Evolutionary conservation across 805 yeast species (phyloP).

Genomic region (Saturnispora kantuleensis): DNA sequence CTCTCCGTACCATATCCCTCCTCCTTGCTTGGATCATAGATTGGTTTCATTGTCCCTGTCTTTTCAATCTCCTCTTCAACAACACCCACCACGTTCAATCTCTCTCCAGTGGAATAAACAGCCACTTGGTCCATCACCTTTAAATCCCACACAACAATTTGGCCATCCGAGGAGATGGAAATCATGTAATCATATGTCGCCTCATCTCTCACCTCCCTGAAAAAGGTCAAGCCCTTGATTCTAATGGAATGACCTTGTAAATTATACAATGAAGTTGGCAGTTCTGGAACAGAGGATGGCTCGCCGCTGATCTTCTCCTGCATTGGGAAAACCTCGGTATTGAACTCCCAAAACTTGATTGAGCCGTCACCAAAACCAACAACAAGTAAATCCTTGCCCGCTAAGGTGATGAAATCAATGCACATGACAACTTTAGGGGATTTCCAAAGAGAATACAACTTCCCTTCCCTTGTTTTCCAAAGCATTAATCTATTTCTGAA

Average conservation of each 20-base stretch:
- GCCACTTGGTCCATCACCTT: conserved; percentile 67
- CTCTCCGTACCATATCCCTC: conserved; percentile 43
- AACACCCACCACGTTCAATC: conserved; percentile 76
- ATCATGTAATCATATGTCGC: conserved; percentile 39
- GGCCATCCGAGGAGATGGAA: conserved; percentile 89
- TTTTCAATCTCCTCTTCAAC: conserved; percentile 74
- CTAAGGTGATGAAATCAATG: conserved; percentile 40
- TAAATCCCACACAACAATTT: conserved; percentile 83
- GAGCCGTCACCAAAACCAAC: conserved; percentile 67
- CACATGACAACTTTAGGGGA: conserved; percentile 56
- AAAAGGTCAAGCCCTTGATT: conserved; percentile 66
- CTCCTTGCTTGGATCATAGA: conserved; percentile 32
- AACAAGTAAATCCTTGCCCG: conserved; percentile 42
- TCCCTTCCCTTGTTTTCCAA: conserved; percentile 55
- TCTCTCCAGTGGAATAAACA: conserved; percentile 81
- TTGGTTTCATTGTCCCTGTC: conserved; percentile 50
- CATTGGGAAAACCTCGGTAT: conserved; percentile 19
- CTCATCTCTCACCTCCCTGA: conserved; percentile 28
- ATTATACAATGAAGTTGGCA: conserved; percentile 39
- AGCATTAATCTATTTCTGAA: conserved; percentile 53
- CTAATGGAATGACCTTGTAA: conserved; percentile 79
- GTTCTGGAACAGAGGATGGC: conserved; percentile 22
- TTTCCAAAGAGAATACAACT: conserved; percentile 39
- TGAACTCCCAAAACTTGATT: conserved; percentile 45
- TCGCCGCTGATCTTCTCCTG: conserved; percentile 16